Percentiles rank a stretch among this genome's conserved stretches.
These are phyloP conservation scores for Diplodia intermedia DNA, from an alignment of 2,329 filamentous ascomycete genomes.

Conservation along the genomic window DNA sequence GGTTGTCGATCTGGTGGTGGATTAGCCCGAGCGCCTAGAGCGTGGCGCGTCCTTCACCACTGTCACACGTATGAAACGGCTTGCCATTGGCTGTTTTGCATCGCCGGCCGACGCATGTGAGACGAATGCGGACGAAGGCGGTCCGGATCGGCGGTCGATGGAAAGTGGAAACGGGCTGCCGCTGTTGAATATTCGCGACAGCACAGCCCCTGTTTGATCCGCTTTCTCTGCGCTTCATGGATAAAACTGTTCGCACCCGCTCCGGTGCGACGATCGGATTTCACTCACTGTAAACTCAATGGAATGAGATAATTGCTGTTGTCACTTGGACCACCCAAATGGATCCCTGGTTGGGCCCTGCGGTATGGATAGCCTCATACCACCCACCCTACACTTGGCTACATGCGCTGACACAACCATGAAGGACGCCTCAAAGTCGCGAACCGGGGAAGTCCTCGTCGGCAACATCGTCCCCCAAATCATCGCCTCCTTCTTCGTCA, in stretches of 20 bases:
- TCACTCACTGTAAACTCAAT: no score
- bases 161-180: neutral
- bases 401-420: neutral
- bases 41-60: neutral
- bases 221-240: no score
- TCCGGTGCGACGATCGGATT: neutral
- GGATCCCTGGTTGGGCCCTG: constrained; percentile 3
- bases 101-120: neutral
- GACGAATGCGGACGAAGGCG: neutral
- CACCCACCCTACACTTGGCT: neutral
- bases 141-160: neutral
- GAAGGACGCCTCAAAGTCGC: neutral
- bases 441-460: constrained; percentile 2
- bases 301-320: neutral
- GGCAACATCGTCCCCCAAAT: constrained; percentile 19
- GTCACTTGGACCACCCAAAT: neutral
- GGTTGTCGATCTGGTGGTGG: neutral
- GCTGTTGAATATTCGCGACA: constrained; percentile 8
- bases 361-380: constrained; percentile 2
- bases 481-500: neutral
- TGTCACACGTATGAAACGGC: constrained; percentile 5
- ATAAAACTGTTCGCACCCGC: neutral
- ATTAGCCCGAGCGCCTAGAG: neutral
- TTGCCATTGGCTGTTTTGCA: constrained; percentile 1
- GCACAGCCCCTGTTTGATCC: neutral